Base-by-base conservation (phyloP, 1,284 basidiomycete species). In the Leccinum subrobustum region DNA sequence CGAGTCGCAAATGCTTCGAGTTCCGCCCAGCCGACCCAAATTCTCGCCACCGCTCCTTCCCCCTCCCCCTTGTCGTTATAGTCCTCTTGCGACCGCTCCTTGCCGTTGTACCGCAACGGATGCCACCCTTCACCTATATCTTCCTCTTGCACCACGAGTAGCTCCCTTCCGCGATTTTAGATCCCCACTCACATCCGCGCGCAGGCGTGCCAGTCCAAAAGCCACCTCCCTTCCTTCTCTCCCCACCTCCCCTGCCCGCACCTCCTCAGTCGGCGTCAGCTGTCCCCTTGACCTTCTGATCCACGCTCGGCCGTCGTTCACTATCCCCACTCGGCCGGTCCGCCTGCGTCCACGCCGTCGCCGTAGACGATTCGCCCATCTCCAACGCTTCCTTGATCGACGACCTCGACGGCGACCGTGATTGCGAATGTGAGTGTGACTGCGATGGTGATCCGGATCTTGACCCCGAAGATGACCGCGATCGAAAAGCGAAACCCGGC, bases 91-190 rank as follows among this genome's bases (percentile, higher is more conserved):
- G 54, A 59, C 6, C 56, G 65, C 9, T 51, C 60, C 55, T 68
- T 61, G 57, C 61, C 60, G 3, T 60, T 51, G 23, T 59, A 29
- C 35, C 52, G 65, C 35, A 65, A 29, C 11, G 72, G 73, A 60
- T 73, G 65, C 65, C 70, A 75, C 6, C 44, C 66, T 37, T 73
- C 69, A 11, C 61, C 73, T 18, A 69, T 65, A 54, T 74, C 74
- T 56, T 64, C 67, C 56, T 78, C 75, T 29, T 68, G 66, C 54
- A 65, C 31, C 25, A 64, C 65, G 3, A 68, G 57, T 1, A 58
- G 57, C 42, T 63, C 64, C 64, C 60, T 51, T 68, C 52, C 56
- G 56, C 51, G 62, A 54, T 27, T 50, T 27, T 16, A 35, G 25
- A 14, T 27, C 42, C 25, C 50, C 53, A n/a, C 48, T 31, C 42